Conservation (phyloP, 805 yeast species). For the Brettanomyces anomalus region DNA sequence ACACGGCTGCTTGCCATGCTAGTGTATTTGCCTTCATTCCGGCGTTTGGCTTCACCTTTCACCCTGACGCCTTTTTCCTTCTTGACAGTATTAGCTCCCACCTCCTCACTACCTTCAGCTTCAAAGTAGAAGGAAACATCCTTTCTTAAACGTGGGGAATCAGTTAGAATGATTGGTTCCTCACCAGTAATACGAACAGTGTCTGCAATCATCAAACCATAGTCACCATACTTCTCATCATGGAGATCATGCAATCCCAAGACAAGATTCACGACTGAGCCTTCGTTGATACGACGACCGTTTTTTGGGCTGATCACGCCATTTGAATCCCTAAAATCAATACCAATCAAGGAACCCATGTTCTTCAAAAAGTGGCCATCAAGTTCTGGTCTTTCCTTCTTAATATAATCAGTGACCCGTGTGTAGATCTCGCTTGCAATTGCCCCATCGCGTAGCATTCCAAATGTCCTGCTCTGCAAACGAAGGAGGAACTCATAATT, state of each 20-base stretch:
- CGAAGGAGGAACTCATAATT: slow-evolving; percentile 70
- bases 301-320: slow-evolving; percentile 66
- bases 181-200: slow-evolving; percentile 62
- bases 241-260: slow-evolving; percentile 66
- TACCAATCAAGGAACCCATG: slow-evolving; percentile 82
- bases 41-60: slow-evolving; percentile 8
- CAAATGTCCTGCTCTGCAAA: slow-evolving; percentile 58
- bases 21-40: slow-evolving; percentile 15
- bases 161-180: slow-evolving; percentile 61
- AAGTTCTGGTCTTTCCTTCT: slow-evolving; percentile 57
- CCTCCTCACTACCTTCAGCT: slow-evolving; percentile 39
- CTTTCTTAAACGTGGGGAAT: slow-evolving; percentile 57
- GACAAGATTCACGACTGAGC: slow-evolving; percentile 66
- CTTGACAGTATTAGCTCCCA: slow-evolving; percentile 12
- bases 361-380: slow-evolving; percentile 60
- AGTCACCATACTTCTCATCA: slow-evolving; percentile 44
- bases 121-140: slow-evolving; percentile 82
- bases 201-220: slow-evolving; percentile 71
- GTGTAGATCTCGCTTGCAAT: slow-evolving; percentile 59
- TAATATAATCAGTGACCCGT: slow-evolving; percentile 51
- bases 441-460: slow-evolving; percentile 57
- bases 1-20: slow-evolving; percentile 48
- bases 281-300: slow-evolving; percentile 57
- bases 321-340: slow-evolving; percentile 78
- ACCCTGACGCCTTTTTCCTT: slow-evolving; percentile 1